A percentile compares a stretch with the other conserved stretches of the same genome.
These are phyloP conservation scores for Fusarium miscanthi DNA, from an alignment of 2,329 filamentous ascomycete species.

Conservation along the genomic window DNA sequence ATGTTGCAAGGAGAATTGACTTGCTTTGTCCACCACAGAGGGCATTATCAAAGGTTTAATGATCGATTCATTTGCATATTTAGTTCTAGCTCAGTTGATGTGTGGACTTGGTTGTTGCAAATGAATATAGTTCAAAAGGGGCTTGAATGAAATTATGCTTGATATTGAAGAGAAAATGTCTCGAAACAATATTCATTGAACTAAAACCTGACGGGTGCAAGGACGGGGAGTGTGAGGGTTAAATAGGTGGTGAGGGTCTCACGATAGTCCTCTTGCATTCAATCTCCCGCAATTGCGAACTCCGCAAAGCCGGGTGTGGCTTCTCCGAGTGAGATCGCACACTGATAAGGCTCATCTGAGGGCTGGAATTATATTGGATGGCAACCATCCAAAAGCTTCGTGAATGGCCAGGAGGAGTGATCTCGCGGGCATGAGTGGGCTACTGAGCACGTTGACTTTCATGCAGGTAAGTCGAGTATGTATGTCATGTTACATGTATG, in stretches of 20 bases:
- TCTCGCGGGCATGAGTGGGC: constrained; percentile 2
- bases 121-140: background rate
- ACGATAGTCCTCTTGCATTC: background rate
- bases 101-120: background rate
- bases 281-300: constrained; percentile 30
- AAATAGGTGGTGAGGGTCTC: constrained; percentile 23
- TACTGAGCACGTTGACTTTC: background rate
- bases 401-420: constrained; percentile 9
- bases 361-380: background rate
- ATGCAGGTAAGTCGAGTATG: constrained; percentile 18
- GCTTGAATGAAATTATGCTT: background rate
- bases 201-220: background rate
- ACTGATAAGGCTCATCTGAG: constrained; percentile 1
- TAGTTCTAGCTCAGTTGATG: background rate
- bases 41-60: constrained; percentile 41
- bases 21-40: constrained; percentile 45
- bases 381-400: background rate
- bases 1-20: constrained; percentile 37
- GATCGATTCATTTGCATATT: constrained; percentile 30
- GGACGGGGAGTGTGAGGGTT: background rate
- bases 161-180: background rate
- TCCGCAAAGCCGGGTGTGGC: constrained; percentile 26
- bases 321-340: constrained; percentile 6
- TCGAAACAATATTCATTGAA: background rate
- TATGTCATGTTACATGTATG: constrained; percentile 32